Base-by-base conservation (phyloP, 371 early-diverging fungal genomes). In the Apophysomyces elegans region DNA sequence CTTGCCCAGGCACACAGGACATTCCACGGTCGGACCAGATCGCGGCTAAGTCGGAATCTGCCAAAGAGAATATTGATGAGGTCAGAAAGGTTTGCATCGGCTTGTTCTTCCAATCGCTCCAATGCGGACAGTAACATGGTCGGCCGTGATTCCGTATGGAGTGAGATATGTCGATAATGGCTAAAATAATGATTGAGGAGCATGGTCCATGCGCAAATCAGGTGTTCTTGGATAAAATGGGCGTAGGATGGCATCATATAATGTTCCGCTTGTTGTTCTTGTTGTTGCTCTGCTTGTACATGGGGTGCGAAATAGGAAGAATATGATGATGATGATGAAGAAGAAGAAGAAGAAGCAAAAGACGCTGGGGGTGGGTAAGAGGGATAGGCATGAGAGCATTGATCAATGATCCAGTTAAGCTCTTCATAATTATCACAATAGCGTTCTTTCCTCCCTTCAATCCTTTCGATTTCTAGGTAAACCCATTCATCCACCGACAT, bases 401-500 rank as follows among this genome's bases (percentile, higher is more conserved):
- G 32, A 26, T 50, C 54, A 21, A 50, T 50, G 2, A 21, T 11
- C 7, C 7, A 50, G 21, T 21, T 50, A 50, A 50, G 54, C 54
- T 50, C 54, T 50, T 50, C 54, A 26, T 50, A 21, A 21, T 50
- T 21, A 16, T 18, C 54, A 50, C 54, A 50, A 21, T 9, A 21
- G n/a, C 54, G 54, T 50, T 50, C 54, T 50, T 2, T 50, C 54
- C 21, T 50, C 5, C 32, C 21, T 50, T 50, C 54, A 26, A 50
- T 50, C 21, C 54, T 16, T 21, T 21, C n/a, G 9, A n/a, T 16
- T 21, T 50, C 54, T 7, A 21, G 32, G 7, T 18, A 9, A 11
- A 21, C 21, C 54, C 54, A 50, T 50, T 50, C 54, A 50, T 50
- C 54, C 21, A 50, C 21, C 16, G n/a, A 9, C 54, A 50, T 50